These are phyloP conservation scores for Wallacemonas rigidus DNA, from an alignment of 208 protist species.

Conservation along the genomic window DNA sequence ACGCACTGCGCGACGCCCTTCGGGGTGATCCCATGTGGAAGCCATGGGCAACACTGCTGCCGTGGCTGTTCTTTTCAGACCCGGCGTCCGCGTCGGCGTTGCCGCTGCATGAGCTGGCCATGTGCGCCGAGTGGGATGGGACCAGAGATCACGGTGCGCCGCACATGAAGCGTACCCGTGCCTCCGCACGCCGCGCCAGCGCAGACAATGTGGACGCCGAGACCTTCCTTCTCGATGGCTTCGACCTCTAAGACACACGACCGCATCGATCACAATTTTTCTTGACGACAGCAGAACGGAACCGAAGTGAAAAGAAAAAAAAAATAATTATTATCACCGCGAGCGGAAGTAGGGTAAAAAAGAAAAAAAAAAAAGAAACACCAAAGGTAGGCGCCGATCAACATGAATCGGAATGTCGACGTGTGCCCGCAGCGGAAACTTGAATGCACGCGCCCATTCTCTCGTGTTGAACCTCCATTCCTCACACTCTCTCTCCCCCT, in stretches of 20 bases:
- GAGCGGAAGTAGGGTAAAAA: no score
- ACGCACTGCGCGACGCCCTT: background rate
- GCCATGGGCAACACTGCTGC: background rate
- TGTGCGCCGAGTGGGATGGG: background rate
- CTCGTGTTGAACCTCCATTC: no score
- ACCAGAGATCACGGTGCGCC: background rate
- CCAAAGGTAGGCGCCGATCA: no score
- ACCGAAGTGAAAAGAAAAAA: background rate
- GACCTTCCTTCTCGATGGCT: background rate
- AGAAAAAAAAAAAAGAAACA: no score
- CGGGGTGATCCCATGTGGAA: background rate
- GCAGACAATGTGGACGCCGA: background rate
- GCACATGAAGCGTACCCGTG: background rate
- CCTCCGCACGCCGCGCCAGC: background rate
- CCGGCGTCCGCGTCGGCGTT: background rate
- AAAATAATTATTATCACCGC: no score
- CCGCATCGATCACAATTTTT: background rate
- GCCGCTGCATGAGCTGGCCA: background rate
- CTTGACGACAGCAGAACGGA: background rate
- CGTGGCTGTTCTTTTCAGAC: conserved; percentile 1
- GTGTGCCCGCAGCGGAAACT: no score
- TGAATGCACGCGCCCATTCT: no score
- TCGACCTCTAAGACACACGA: background rate
- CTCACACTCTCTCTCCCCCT: no score
- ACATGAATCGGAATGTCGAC: no score